A percentile compares a stretch with the other conserved stretches of the same genome.
phyloP scores from a whole-genome alignment of 257 asterid species.

The Cruciata laevipes region DNA sequence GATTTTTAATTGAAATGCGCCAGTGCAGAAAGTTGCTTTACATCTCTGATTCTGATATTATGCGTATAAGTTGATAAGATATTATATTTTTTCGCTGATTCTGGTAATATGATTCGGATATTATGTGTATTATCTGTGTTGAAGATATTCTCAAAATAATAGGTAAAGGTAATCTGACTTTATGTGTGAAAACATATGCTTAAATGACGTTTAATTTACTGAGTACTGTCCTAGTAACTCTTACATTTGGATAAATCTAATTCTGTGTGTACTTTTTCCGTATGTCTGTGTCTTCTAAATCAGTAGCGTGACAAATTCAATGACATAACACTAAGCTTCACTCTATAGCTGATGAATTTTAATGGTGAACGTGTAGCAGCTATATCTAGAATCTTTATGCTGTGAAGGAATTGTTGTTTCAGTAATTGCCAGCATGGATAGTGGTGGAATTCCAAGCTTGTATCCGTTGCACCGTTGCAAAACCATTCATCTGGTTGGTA shows the following conservation, averaged over 20 bases:
- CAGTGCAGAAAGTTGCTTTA: not conserved
- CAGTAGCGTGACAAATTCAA: not conserved
- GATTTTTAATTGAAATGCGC: no score
- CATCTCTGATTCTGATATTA: not conserved
- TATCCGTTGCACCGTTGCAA: conserved; percentile 81
- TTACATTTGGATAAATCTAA: not conserved
- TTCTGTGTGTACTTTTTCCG: not conserved
- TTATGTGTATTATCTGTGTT: not conserved
- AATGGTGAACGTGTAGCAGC: not conserved
- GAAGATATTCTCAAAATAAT: not conserved
- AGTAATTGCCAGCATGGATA: conserved; percentile 48
- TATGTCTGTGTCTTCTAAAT: not conserved
- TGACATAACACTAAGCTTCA: not conserved
- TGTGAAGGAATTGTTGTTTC: conserved; percentile 9
- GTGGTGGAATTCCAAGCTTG: conserved; percentile 48
- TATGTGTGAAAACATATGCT: conserved; percentile 6
- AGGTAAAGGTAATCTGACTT: not conserved
- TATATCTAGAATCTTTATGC: not conserved
- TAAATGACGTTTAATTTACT: no score
- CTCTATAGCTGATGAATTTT: not conserved
- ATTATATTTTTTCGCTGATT: not conserved
- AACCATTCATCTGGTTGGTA: conserved; percentile 87
- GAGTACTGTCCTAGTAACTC: no score
- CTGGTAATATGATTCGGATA: not conserved
- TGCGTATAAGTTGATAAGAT: no score